Percentiles rank a stretch among this genome's conserved stretches.
phyloP scores from a whole-genome alignment of 345 rosid genomes.

The Ailanthus altissimus region DNA sequence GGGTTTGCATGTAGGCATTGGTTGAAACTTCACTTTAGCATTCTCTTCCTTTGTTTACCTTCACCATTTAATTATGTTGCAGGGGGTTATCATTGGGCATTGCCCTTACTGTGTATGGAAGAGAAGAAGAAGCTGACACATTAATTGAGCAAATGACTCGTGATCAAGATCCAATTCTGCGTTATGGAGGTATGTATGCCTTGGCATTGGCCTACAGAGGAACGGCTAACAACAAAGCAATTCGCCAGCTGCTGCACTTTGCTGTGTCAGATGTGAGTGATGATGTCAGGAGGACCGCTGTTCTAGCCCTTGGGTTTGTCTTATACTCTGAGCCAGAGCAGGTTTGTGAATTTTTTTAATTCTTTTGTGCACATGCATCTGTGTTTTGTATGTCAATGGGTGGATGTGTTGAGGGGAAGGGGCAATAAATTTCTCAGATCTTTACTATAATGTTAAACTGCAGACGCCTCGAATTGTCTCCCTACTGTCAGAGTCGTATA shows the following conservation, averaged over 20 bases:
- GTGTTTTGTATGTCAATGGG: neutral
- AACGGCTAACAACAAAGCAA: constrained; percentile 97
- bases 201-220: constrained; percentile 97
- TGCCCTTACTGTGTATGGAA: constrained; percentile 96
- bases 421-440: neutral
- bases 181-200: constrained; percentile 99
- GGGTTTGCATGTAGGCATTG: constrained; percentile 5
- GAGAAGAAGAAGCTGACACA: constrained; percentile 99
- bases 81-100: constrained; percentile 97
- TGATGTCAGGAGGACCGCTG: constrained; percentile 98
- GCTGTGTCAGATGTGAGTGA: constrained; percentile 99
- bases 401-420: neutral
- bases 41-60: neutral
- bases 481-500: constrained; percentile 92
- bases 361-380: neutral
- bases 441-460: constrained; percentile 27
- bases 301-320: constrained; percentile 98
- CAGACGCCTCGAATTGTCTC: constrained; percentile 99
- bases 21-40: neutral
- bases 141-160: constrained; percentile 98
- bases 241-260: constrained; percentile 96
- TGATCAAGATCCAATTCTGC: constrained; percentile 96
- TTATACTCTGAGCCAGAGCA: constrained; percentile 97
- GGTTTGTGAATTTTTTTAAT: constrained; percentile 39
- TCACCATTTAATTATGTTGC: constrained; percentile 13